Conservation (phyloP, 176 grass and related monocot species). For the Panicum miliaceum region DNA sequence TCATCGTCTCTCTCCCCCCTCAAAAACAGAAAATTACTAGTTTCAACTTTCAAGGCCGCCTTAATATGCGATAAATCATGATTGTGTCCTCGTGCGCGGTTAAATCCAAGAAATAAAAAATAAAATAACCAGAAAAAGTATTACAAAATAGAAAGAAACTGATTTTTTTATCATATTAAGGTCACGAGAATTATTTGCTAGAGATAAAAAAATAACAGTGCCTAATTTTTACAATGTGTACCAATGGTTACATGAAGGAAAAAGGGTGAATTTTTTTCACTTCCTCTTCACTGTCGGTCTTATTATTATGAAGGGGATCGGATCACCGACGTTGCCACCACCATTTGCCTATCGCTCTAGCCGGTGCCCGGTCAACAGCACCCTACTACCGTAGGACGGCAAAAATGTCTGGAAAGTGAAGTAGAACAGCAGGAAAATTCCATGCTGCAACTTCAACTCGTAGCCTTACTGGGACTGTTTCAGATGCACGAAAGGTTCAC, state of each 20-base stretch:
- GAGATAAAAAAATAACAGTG: neutral
- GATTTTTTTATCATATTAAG: neutral
- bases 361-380: slow-evolving; percentile 10
- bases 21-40: slow-evolving; percentile 27
- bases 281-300: neutral
- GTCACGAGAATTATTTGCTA: neutral
- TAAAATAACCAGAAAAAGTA: neutral
- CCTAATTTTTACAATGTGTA: neutral
- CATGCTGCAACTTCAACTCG: neutral
- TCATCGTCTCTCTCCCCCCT: neutral
- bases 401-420: slow-evolving; percentile 16
- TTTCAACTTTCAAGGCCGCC: neutral
- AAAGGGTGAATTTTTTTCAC: neutral
- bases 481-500: neutral
- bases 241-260: neutral
- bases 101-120: neutral
- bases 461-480: neutral
- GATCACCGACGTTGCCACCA: slow-evolving; percentile 23
- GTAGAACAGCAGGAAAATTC: neutral
- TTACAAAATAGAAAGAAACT: neutral
- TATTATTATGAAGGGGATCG: slow-evolving; percentile 6
- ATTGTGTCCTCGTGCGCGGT: neutral
- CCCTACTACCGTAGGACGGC: slow-evolving; percentile 19
- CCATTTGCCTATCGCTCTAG: slow-evolving; percentile 3
- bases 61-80: neutral